These are phyloP conservation scores for Sclerotinia minor DNA, from an alignment of 2,329 filamentous ascomycete species.

Conservation along the genomic window DNA sequence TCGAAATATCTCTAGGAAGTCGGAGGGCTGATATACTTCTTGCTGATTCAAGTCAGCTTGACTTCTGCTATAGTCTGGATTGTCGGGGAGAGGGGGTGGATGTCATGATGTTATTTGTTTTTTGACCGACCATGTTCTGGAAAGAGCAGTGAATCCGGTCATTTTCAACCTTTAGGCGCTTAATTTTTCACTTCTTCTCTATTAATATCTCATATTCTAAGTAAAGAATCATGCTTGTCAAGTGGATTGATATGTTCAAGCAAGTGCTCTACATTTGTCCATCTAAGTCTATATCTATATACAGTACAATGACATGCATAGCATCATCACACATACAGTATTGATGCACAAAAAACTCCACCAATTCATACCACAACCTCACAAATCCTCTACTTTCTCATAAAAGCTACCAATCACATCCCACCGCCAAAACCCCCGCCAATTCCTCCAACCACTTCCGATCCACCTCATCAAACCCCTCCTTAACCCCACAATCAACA, in stretches of 20 bases:
- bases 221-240: neutral
- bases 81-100: neutral
- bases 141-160: too few species aligned
- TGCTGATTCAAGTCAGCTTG: neutral
- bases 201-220: neutral
- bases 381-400: neutral
- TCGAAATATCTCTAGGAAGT: neutral
- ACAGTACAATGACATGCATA: neutral
- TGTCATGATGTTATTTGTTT: neutral
- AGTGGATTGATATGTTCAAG: neutral
- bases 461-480: slow-evolving; percentile 71
- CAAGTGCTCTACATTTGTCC: neutral
- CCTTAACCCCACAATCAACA: slow-evolving; percentile 67
- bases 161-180: neutral
- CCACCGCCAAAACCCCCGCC: slow-evolving; percentile 57
- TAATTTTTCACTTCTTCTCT: too few species aligned
- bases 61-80: too few species aligned
- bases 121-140: neutral
- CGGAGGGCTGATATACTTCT: neutral
- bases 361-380: neutral
- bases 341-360: neutral
- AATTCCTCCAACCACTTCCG: slow-evolving; percentile 64
- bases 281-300: neutral
- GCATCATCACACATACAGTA: neutral
- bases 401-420: slow-evolving; percentile 62